phyloP scores from a whole-genome alignment of 2,329 filamentous ascomycete genomes.

The Purpureocillium takamizusanense region DNA sequence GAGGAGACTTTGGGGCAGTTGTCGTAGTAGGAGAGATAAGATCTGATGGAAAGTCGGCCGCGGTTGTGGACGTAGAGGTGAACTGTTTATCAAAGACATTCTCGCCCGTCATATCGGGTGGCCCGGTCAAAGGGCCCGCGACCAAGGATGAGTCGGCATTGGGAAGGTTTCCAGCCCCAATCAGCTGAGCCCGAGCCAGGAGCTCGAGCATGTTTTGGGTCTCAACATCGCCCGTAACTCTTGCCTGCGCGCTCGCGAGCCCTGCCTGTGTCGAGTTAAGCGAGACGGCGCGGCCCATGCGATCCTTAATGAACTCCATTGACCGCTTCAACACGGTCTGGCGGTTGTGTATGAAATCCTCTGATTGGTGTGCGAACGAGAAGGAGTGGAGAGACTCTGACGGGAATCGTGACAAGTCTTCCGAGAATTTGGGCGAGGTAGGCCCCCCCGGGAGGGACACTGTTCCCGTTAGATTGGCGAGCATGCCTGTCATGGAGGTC shows the following conservation, averaged over 20 bases:
- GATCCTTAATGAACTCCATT: conserved; percentile 93
- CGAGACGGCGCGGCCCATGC: conserved; percentile 63
- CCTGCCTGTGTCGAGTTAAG: conserved; percentile 55
- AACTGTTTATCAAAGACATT: conserved; percentile 87
- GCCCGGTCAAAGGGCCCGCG: conserved; percentile 65
- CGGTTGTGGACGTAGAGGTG: conserved; percentile 41
- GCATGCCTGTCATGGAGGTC: conserved; percentile 60
- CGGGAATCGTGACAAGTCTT: conserved; percentile 87
- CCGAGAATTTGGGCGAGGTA: conserved; percentile 66
- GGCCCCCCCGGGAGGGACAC: conserved; percentile 51
- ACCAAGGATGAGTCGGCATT: conserved; percentile 31
- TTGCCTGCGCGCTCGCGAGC: conserved; percentile 75
- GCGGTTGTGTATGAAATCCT: conserved; percentile 82
- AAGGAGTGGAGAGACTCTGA: conserved; percentile 96
- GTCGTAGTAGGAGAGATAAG: conserved; percentile 21
- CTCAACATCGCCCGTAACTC: conserved; percentile 73
- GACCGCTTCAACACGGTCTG: conserved; percentile 90
- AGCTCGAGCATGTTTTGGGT: conserved; percentile 87
- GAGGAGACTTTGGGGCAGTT: conserved; percentile 10
- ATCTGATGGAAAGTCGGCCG: conserved; percentile 33
- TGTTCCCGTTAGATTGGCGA: conserved; percentile 48
- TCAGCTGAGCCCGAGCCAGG: conserved; percentile 70
- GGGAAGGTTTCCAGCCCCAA: conserved; percentile 57
- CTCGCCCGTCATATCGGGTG: conserved; percentile 60
- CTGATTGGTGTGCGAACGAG: conserved; percentile 92